Evolutionary conservation across 352 stramenopile species (phyloP), one percentile per base, ranked within the genome.

Genomic region (Plasmopara halstedii): DNA sequence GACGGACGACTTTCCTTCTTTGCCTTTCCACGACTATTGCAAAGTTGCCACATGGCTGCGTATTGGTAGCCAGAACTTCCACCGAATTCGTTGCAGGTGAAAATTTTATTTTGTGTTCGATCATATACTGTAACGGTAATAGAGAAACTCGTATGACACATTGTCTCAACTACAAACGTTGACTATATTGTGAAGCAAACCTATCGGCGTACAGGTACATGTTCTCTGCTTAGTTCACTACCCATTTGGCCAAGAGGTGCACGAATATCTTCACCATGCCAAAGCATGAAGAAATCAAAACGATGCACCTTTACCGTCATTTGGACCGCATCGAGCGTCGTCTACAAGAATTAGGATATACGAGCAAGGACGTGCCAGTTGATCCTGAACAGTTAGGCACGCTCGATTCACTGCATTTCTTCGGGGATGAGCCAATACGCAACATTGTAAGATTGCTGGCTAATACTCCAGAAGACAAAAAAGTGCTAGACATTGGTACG

Each of bases 401-500:
- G 22, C 45, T 77, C n/a, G 78, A 84, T 57, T 74, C 62, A 36
- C 68, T 88, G 25, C 74, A 91, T 34, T 83, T 74, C 38, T 73
- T 85, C 20, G 74, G 55, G 21, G 69, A 83, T 53, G 73, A 84
- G 42, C 70, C 73, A 9, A 61, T 84, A 6, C 55, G 64, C n/a
- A 56, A 46, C 47, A 67, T 85, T 13, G 58, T 76, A 32, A 20
- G 53, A 34, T 61, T 88, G 17, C 57, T 78, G 23, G 43, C 25
- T 27, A 37, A 41, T 1, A 35, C 22, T 38, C 21, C 49, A 6
- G 22, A n/a, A 4, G 23, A 50, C 14, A 58, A 57, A 41, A 67
- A 37, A 29, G 83, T 96, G 40, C 64, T 96, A 36, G 86, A 96
- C 55, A 79, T 97, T 31, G 88, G 86, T 42, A 88, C 85, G 43